Percentiles rank a stretch among this genome's conserved stretches.
phyloP scores from a whole-genome alignment of 1,284 basidiomycete species.

The Leucoagaricus sp. region DNA sequence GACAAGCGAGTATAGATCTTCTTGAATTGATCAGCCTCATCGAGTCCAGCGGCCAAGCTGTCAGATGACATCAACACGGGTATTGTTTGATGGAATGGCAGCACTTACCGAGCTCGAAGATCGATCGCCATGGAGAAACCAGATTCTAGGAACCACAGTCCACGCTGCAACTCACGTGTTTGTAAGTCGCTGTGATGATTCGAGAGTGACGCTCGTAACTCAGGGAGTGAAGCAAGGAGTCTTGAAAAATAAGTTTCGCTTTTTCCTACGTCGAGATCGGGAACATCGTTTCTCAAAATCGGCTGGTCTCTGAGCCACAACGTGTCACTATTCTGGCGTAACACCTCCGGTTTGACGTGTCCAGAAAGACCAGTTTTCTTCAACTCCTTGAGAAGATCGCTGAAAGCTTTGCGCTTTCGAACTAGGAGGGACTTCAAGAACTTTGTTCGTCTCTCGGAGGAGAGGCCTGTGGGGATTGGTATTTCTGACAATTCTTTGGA shows the following conservation, averaged over 20 bases:
- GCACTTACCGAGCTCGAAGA: conserved; percentile 45
- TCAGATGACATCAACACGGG: background rate
- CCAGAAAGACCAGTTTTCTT: conserved; percentile 79
- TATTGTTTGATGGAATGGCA: background rate
- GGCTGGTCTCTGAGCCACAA: conserved; percentile 72
- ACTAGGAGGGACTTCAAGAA: conserved; percentile 76
- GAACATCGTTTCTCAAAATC: conserved; percentile 26
- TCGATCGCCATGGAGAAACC: conserved; percentile 66
- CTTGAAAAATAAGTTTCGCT: conserved; percentile 75
- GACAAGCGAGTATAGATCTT: conserved; percentile 29
- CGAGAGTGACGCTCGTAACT: conserved; percentile 64
- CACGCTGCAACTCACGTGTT: conserved; percentile 85
- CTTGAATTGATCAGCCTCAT: conserved; percentile 27
- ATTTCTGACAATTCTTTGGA: conserved; percentile 63
- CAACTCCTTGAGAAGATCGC: conserved; percentile 89
- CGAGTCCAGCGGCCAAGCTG: conserved; percentile 40
- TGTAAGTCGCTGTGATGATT: conserved; percentile 82
- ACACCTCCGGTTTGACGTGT: conserved; percentile 73
- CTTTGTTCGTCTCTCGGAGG: conserved; percentile 70
- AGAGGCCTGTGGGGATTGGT: conserved; percentile 44
- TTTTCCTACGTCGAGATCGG: conserved; percentile 32
- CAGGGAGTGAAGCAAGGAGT: conserved; percentile 69
- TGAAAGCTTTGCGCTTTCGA: conserved; percentile 91
- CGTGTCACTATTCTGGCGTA: conserved; percentile 63
- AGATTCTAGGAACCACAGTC: conserved; percentile 81